These are phyloP conservation scores for Xylaria sp. DNA, from an alignment of 2,329 filamentous ascomycete genomes.

Conservation along the genomic window DNA sequence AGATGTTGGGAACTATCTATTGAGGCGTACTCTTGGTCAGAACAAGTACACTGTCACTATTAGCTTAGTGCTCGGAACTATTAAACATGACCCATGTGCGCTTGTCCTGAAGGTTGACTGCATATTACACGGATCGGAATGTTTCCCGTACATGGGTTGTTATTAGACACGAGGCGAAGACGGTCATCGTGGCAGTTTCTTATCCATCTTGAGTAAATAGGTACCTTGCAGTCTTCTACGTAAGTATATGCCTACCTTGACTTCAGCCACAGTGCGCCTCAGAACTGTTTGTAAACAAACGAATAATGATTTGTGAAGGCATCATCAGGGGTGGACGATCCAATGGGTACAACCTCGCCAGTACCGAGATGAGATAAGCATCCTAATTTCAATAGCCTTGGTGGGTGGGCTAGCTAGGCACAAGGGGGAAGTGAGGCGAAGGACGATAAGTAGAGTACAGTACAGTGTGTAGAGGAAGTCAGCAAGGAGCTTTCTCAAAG, in stretches of 20 bases:
- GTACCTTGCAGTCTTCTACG: not conserved
- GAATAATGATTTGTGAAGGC: conserved; percentile 17
- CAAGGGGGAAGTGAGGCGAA: conserved; percentile 21
- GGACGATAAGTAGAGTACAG: not conserved
- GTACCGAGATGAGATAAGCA: conserved; percentile 36
- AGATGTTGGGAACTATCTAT: not conserved
- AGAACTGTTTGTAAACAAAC: not conserved
- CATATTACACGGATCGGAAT: not conserved
- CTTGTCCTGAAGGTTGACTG: not conserved
- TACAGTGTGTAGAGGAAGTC: not conserved
- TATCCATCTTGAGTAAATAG: conserved; percentile 1
- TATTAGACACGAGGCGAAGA: not conserved
- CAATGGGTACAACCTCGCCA: conserved; percentile 15
- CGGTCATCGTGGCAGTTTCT: not conserved
- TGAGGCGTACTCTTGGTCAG: not conserved
- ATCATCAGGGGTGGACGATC: conserved; percentile 5
- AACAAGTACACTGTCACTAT: not conserved
- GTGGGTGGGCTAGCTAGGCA: conserved; percentile 14
- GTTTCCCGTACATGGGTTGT: not conserved
- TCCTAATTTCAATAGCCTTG: conserved; percentile 29
- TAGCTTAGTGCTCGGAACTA: not conserved
- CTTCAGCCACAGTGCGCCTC: conserved; percentile 29
- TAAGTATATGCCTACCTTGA: not conserved
- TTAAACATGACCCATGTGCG: not conserved
- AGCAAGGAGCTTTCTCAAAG: not conserved